A percentile compares a stretch with the other conserved stretches of the same genome.
Evolutionary conservation across 2,329 filamentous ascomycete genomes (phyloP).

Genomic region (Exophiala sp.): DNA sequence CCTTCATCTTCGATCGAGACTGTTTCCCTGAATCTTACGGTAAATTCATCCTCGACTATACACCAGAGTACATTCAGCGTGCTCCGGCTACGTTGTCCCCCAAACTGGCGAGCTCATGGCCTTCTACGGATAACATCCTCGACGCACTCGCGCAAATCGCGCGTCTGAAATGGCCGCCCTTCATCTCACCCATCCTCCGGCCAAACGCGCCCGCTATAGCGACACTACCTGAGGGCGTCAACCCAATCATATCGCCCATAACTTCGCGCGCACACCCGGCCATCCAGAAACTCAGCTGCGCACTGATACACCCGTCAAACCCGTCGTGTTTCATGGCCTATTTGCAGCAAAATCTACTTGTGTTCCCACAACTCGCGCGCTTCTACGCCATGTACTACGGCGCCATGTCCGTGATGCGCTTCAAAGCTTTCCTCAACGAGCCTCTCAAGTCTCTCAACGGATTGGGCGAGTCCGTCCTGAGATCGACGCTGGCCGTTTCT

Average conservation of each 20-base stretch:
- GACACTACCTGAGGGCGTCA: constrained; percentile 57
- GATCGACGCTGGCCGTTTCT: constrained; percentile 73
- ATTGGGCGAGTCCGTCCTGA: constrained; percentile 66
- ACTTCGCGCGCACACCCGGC: constrained; percentile 82
- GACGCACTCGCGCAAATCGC: constrained; percentile 81
- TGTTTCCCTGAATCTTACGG: constrained; percentile 64
- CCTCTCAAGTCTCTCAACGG: constrained; percentile 65
- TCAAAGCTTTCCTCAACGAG: constrained; percentile 64
- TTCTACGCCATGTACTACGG: constrained; percentile 69
- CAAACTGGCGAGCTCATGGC: constrained; percentile 62
- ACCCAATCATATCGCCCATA: constrained; percentile 70
- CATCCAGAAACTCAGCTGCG: constrained; percentile 76
- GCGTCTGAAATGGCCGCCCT: constrained; percentile 78
- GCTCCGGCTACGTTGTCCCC: constrained; percentile 67
- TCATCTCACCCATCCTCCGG: constrained; percentile 82
- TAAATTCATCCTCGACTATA: constrained; percentile 65
- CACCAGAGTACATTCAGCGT: constrained; percentile 72
- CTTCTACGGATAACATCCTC: constrained; percentile 68
- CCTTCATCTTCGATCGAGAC: constrained; percentile 72
- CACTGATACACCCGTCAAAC: constrained; percentile 79
- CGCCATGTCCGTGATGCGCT: constrained; percentile 65
- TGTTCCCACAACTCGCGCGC: constrained; percentile 74
- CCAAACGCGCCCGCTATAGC: constrained; percentile 57
- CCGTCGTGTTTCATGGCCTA: constrained; percentile 86
- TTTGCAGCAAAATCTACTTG: constrained; percentile 78